Percentiles rank a stretch among this genome's conserved stretches.
phyloP scores from a whole-genome alignment of 257 asterid genomes.

The Solanum pimpinellifolium region DNA sequence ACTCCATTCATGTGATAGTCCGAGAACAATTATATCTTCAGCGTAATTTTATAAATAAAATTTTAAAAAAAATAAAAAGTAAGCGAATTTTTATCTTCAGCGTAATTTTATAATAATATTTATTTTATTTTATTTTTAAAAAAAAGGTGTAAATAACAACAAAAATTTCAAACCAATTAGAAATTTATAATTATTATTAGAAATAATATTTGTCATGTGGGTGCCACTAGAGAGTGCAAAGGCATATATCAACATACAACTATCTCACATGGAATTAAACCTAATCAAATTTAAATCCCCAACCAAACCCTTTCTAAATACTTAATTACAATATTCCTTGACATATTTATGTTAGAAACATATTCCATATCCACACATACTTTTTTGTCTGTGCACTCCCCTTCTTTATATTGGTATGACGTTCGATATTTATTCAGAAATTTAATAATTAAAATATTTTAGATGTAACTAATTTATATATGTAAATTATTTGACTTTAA shows the following conservation, averaged over 20 bases:
- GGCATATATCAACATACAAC: not conserved
- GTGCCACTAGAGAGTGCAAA: not conserved
- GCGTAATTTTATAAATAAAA: rapidly evolving
- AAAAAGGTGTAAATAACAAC: not conserved
- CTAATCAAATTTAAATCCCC: not conserved
- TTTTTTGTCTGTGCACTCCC: not conserved
- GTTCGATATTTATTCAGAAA: not conserved
- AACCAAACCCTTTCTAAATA: not conserved
- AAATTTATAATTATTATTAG: not conserved
- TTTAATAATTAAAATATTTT: no score
- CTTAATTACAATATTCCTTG: not conserved
- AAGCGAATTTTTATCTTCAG: not conserved
- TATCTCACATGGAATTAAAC: not conserved
- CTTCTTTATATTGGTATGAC: no score
- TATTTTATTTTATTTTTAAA: rapidly evolving
- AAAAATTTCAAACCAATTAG: not conserved
- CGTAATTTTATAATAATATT: no score
- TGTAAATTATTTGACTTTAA: not conserved
- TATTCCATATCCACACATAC: not conserved
- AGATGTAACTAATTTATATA: not conserved
- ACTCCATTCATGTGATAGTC: not conserved
- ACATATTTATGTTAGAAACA: not conserved
- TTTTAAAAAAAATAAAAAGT: not conserved
- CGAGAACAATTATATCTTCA: rapidly evolving
- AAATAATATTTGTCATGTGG: not conserved